These are phyloP conservation scores for Sugiyamaella valdiviana DNA, from an alignment of 805 yeast genomes.

Conservation along the genomic window DNA sequence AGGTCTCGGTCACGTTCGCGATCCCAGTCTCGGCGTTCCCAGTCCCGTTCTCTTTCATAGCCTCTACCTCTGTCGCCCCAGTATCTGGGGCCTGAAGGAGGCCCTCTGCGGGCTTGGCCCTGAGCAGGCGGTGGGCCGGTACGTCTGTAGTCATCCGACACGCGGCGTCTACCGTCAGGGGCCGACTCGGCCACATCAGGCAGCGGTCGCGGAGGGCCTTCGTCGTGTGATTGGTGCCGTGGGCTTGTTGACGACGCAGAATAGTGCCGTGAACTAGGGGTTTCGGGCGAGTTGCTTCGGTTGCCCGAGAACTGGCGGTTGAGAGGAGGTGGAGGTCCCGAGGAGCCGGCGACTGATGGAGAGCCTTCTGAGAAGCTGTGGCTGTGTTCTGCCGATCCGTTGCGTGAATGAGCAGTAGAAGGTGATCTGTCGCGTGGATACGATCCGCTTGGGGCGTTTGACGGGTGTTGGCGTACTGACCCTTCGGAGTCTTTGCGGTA, in stretches of 20 bases:
- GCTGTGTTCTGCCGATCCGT: not conserved
- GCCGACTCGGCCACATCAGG: conserved; percentile 1
- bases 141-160: conserved; percentile 3
- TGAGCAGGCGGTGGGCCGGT: not conserved
- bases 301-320: not conserved
- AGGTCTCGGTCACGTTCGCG: not conserved
- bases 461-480: not conserved
- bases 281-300: not conserved
- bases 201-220: not conserved
- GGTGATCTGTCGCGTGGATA: not conserved
- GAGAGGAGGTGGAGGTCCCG: not conserved
- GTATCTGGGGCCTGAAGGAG: conserved; percentile 8
- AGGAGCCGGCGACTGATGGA: not conserved
- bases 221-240: not conserved
- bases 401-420: not conserved
- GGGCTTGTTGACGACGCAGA: not conserved
- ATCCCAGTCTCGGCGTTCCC: not conserved
- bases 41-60: conserved; percentile 11
- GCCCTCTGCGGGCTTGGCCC: not conserved
- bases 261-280: not conserved
- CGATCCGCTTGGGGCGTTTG: not conserved
- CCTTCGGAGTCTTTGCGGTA: not conserved
- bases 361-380: not conserved
- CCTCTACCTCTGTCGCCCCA: conserved; percentile 1
- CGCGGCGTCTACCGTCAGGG: not conserved